Evolutionary conservation across 2,329 filamentous ascomycete species (phyloP).

Genomic region (Trichoderma sp.): DNA sequence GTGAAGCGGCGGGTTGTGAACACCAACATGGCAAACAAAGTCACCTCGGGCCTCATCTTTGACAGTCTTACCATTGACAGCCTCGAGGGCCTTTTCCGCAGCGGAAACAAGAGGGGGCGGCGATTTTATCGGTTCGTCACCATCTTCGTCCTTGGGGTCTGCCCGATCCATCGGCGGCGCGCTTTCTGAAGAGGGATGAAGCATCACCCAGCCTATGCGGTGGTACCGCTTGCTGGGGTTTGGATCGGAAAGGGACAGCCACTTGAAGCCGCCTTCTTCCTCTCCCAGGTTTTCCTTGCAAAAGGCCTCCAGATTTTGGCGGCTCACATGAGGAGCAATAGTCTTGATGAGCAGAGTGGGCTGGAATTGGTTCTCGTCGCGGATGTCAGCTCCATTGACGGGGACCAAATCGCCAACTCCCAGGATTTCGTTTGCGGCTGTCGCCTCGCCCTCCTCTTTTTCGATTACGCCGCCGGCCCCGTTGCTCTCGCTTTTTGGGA

Average conservation of each 20-base stretch:
- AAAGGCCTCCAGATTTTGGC: slow-evolving; percentile 88
- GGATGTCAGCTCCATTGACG: slow-evolving; percentile 76
- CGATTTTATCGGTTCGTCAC: slow-evolving; percentile 55
- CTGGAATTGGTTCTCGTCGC: slow-evolving; percentile 83
- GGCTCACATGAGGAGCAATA: slow-evolving; percentile 91
- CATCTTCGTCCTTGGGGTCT: slow-evolving; percentile 70
- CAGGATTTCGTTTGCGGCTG: slow-evolving; percentile 84
- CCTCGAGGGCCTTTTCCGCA: slow-evolving; percentile 83
- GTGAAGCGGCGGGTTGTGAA: slow-evolving; percentile 83
- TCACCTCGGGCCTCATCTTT: slow-evolving; percentile 91
- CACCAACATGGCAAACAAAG: slow-evolving; percentile 95
- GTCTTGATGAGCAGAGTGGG: slow-evolving; percentile 97
- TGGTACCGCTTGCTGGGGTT: slow-evolving; percentile 97
- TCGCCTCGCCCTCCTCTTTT: slow-evolving; percentile 94
- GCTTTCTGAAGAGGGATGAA: slow-evolving; percentile 73
- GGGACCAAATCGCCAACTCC: slow-evolving; percentile 90
- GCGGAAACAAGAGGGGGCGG: slow-evolving; percentile 51
- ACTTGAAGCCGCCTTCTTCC: slow-evolving; percentile 87
- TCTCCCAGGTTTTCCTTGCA: slow-evolving; percentile 93
- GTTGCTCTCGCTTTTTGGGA: slow-evolving; percentile 90
- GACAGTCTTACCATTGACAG: slow-evolving; percentile 97
- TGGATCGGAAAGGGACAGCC: slow-evolving; percentile 91
- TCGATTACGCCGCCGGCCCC: slow-evolving; percentile 80
- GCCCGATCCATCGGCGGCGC: slow-evolving; percentile 63
- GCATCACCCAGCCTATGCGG: slow-evolving; percentile 96